These are phyloP conservation scores for Phytophthora europaea DNA, from an alignment of 352 stramenopile genomes.

Conservation along the genomic window DNA sequence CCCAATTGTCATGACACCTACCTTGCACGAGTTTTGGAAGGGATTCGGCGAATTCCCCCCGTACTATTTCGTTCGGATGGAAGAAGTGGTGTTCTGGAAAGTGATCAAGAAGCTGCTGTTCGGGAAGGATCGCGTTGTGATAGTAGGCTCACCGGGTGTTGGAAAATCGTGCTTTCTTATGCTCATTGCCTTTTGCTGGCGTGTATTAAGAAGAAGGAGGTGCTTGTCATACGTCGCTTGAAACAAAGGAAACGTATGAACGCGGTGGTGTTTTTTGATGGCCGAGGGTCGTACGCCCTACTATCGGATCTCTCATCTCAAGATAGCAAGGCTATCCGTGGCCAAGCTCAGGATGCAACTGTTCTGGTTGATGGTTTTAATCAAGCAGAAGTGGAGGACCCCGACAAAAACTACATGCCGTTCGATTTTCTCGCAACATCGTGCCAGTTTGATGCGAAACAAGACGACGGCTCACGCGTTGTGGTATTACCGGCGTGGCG, in stretches of 20 bases:
- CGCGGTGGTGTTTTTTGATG: conserved; percentile 28
- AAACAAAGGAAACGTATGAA: conserved; percentile 12
- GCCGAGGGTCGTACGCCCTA: conserved; percentile 16
- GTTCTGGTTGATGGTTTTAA: conserved; percentile 33
- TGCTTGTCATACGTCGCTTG: conserved; percentile 36
- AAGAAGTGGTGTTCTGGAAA: background rate
- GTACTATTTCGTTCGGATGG: background rate
- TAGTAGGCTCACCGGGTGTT: conserved; percentile 32
- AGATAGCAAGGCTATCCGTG: conserved; percentile 4
- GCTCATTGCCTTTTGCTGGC: conserved; percentile 30
- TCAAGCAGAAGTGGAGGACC: conserved; percentile 5
- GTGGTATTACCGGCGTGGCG: conserved; percentile 38
- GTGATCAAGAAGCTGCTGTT: background rate
- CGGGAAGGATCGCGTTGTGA: conserved; percentile 17
- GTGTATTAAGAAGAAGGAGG: conserved; percentile 21
- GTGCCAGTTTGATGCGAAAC: conserved; percentile 32
- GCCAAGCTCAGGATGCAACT: background rate
- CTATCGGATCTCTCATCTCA: conserved; percentile 2
- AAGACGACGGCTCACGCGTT: conserved; percentile 21
- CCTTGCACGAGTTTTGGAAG: conserved; percentile 25
- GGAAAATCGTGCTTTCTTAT: conserved; percentile 38
- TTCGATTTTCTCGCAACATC: conserved; percentile 30
- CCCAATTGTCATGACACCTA: conserved; percentile 7
- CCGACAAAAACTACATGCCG: background rate
- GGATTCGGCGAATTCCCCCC: conserved; percentile 8